Conservation (phyloP, 1,284 basidiomycete species). For the Cryptococcus maquisensis region DNA sequence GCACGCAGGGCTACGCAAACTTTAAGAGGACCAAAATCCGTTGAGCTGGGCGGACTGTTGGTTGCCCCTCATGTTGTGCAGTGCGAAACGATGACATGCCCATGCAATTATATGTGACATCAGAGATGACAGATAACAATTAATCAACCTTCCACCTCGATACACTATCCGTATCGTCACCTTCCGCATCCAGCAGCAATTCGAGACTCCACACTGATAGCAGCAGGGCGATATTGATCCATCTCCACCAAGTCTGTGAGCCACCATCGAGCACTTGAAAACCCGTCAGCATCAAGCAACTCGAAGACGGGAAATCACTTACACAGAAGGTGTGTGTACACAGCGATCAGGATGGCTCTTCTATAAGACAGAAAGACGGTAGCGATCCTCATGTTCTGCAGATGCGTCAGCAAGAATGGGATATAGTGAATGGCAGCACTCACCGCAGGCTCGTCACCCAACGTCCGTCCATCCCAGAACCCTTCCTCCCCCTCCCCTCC, state of each 20-base stretch:
- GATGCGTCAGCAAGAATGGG: neutral
- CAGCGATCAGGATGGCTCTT: constrained; percentile 47
- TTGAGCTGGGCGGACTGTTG: neutral
- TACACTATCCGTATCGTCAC: constrained; percentile 43
- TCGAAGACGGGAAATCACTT: constrained; percentile 12
- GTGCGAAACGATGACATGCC: neutral
- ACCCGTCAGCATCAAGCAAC: neutral
- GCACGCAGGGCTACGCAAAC: neutral
- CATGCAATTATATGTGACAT: neutral
- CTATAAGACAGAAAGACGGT: constrained; percentile 47
- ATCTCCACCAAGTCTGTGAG: constrained; percentile 49
- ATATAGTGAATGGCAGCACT: constrained; percentile 4
- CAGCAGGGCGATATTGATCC: constrained; percentile 48
- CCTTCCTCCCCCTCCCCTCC: constrained; percentile 17
- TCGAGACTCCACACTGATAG: constrained; percentile 48
- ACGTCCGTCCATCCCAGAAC: constrained; percentile 45
- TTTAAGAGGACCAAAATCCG: neutral
- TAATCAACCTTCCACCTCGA: constrained; percentile 46
- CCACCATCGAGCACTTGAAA: constrained; percentile 46
- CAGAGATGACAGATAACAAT: too few species aligned
- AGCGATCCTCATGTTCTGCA: constrained; percentile 47
- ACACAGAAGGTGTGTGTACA: constrained; percentile 50
- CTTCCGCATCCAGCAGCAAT: constrained; percentile 46
- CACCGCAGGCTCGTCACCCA: constrained; percentile 46
- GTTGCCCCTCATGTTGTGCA: neutral